Conservation (phyloP, 1,284 basidiomycete genomes). For the Leccinum solheimii region DNA sequence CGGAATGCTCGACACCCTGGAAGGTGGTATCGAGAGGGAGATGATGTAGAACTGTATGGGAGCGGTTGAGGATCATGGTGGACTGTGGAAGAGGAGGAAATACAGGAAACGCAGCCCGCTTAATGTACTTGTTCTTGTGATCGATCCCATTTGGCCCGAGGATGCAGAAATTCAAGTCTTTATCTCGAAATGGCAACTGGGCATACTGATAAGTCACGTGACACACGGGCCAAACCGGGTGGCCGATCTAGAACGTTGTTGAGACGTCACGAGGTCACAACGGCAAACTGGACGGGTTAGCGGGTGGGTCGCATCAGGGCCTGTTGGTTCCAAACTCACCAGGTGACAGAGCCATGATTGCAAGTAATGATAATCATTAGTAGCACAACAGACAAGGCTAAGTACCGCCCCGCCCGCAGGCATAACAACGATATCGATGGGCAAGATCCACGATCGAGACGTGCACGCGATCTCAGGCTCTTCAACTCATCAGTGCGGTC, state of each 20-base stretch:
- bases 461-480: neutral
- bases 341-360: neutral
- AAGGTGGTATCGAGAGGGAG: conserved; percentile 60
- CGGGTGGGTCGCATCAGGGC: neutral
- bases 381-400: neutral
- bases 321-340: neutral
- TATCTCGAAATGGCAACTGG: conserved; percentile 26
- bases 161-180: conserved; percentile 23
- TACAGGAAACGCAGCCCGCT: neutral
- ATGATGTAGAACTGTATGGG: conserved; percentile 45
- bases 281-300: conserved; percentile 13
- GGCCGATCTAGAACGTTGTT: neutral
- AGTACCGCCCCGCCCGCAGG: neutral
- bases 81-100: conserved; percentile 4
- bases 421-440: neutral
- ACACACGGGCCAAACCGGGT: conserved; percentile 23
- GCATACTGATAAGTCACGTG: conserved; percentile 26
- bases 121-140: conserved; percentile 20
- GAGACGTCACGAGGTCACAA: conserved; percentile 8
- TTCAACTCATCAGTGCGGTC: conserved; percentile 7
- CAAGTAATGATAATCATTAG: neutral
- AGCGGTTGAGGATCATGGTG: conserved; percentile 31
- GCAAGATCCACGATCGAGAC: neutral
- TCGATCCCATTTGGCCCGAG: conserved; percentile 27
- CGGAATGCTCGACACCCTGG: conserved; percentile 56